These are phyloP conservation scores for Stylosanthes scabra DNA, from an alignment of 331 rosid species.

Conservation along the genomic window DNA sequence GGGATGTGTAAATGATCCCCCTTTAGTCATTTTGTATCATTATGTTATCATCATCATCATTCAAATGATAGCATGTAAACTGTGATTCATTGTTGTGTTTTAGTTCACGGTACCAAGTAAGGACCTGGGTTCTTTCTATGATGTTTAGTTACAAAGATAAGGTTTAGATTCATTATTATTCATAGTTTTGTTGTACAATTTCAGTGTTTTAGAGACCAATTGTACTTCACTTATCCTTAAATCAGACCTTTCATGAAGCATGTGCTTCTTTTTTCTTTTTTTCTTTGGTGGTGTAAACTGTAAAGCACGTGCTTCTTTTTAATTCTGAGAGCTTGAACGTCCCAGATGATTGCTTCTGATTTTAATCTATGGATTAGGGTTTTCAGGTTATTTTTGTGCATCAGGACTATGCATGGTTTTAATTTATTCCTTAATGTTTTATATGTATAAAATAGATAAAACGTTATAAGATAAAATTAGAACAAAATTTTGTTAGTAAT, in stretches of 20 bases:
- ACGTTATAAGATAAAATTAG: too few relatives aligned
- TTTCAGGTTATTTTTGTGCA: too few relatives aligned
- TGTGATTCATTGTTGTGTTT: conserved; percentile 48
- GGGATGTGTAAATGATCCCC: conserved; percentile 34
- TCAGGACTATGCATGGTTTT: too few relatives aligned
- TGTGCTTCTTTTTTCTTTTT: background rate
- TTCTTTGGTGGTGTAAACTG: background rate
- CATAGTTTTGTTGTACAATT: conserved; percentile 37
- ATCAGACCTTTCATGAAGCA: conserved; percentile 10
- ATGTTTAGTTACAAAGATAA: conserved; percentile 18
- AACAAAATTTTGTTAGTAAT: too few relatives aligned
- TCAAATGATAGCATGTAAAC: conserved; percentile 51
- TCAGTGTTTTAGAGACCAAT: conserved; percentile 14
- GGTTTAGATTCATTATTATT: conserved; percentile 28
- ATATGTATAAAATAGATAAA: too few relatives aligned
- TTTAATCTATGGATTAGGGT: too few relatives aligned
- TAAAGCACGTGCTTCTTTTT: background rate
- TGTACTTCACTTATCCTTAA: conserved; percentile 12
- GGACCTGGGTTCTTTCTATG: conserved; percentile 29
- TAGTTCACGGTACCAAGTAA: conserved; percentile 26
- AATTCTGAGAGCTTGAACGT: background rate
- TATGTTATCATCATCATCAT: conserved; percentile 26
- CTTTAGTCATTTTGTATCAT: conserved; percentile 46
- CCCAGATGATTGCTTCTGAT: conserved; percentile 23
- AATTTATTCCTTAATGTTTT: too few relatives aligned